These are phyloP conservation scores for Suillus ampliporus DNA, from an alignment of 768 basidiomycete species.

Conservation along the genomic window DNA sequence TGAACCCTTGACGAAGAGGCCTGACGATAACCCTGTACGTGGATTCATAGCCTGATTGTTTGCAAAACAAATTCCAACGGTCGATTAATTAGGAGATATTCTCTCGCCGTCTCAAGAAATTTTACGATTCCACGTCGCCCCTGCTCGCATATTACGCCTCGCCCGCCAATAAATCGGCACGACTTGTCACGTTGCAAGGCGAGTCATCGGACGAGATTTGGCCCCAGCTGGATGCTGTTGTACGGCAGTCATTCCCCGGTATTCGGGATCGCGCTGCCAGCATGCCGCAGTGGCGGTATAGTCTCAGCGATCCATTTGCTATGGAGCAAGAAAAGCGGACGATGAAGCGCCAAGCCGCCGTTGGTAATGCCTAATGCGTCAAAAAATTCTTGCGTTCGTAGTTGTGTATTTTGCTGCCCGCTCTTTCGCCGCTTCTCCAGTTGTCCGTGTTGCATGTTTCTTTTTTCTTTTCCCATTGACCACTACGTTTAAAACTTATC, in stretches of 20 bases:
- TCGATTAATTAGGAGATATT: constrained; percentile 66
- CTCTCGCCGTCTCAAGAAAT: constrained; percentile 73
- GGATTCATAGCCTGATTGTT: constrained; percentile 5
- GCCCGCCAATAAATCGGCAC: constrained; percentile 42
- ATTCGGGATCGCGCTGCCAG: constrained; percentile 56
- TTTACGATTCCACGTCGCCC: constrained; percentile 82
- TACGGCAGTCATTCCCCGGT: constrained; percentile 62
- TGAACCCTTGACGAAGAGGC: constrained; percentile 84
- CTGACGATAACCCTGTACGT: constrained; percentile 88
- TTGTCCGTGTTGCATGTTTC: neutral
- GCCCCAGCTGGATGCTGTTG: constrained; percentile 74
- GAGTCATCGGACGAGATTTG: constrained; percentile 89
- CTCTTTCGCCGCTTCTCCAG: neutral
- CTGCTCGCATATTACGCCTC: constrained; percentile 73
- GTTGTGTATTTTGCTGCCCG: neutral
- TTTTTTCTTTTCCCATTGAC: neutral
- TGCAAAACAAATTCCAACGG: constrained; percentile 10
- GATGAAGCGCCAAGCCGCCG: constrained; percentile 20
- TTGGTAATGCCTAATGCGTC: constrained; percentile 14
- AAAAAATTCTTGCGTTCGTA: neutral
- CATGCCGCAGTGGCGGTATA: constrained; percentile 50
- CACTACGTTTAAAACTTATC: neutral
- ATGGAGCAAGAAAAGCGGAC: constrained; percentile 25
- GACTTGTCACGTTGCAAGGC: constrained; percentile 66
- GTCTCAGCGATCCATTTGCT: constrained; percentile 60